A percentile compares a stretch with the other conserved stretches of the same genome.
phyloP scores from a whole-genome alignment of 768 basidiomycete species.

The Tulasnella sp. region DNA sequence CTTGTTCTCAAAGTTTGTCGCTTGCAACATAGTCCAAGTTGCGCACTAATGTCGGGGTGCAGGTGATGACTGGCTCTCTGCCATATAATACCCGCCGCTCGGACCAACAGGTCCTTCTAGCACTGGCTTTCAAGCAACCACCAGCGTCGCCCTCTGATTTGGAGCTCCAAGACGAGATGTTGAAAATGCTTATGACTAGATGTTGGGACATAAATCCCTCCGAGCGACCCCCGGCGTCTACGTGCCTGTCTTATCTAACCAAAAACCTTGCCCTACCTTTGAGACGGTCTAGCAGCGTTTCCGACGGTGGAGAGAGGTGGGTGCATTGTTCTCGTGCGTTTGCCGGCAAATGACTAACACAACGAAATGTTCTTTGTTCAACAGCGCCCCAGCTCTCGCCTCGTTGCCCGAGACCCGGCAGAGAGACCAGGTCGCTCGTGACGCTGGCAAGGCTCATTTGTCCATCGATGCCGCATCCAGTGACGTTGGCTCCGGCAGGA shows the following conservation, averaged over 20 bases:
- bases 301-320: not conserved
- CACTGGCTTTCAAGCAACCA: not conserved
- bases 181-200: not conserved
- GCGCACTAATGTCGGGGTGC: not conserved
- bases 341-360: not conserved
- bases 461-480: not conserved
- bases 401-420: constrained; percentile 9
- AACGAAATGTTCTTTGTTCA: not conserved
- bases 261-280: not conserved
- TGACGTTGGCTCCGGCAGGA: constrained; percentile 3
- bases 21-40: not conserved
- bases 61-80: not conserved
- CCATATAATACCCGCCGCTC: not conserved
- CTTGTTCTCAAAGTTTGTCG: not conserved
- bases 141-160: not conserved
- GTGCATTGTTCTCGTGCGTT: not conserved
- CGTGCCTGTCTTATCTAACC: not conserved
- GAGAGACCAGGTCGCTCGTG: constrained; percentile 9
- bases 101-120: not conserved
- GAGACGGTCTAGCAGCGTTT: constrained; percentile 1
- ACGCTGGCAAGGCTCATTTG: not conserved
- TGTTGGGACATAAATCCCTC: not conserved
- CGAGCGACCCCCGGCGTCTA: not conserved
- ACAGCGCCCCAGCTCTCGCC: constrained; percentile 7
- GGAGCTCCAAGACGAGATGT: not conserved